Base-by-base conservation (phyloP, 2,329 filamentous ascomycete genomes). In the Exophiala calicioides region DNA sequence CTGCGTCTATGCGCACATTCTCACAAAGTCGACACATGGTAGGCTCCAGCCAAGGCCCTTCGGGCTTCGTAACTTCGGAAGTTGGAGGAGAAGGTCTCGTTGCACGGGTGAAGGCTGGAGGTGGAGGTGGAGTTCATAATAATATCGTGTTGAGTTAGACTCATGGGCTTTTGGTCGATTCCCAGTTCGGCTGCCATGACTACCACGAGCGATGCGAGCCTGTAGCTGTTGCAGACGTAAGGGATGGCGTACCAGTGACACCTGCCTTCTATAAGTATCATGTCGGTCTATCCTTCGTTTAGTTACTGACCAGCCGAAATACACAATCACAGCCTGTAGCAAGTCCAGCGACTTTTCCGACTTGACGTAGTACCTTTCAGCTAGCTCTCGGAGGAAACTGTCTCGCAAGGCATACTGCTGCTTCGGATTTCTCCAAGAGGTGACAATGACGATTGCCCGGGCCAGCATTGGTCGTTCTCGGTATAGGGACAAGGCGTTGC, bases 171-270 rank as follows among this genome's bases (percentile, higher is more conserved):
- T 21, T 52, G 48, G 18, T 35, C 35, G 37, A 52, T 44, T 10
- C 48, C 48, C 3, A 52, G 44, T 31, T 52, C 48, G 8, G 44
- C 26, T 1, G 61, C 70, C 26, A 63, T 71, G 3, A 76, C 78
- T 0, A 67, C 73, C 2, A 62, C 80, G 50, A 64, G 80, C 5
- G 77, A 81, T 47, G 75, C 76, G 5, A 72, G 77, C 24, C 48
- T 30, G 39, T 33, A 52, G n/a, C 35, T 39, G 18, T 47, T 36
- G 19, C 20, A 38, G 4, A 39, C 34, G 13, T 47, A 44, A 2
- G 43, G 44, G 16, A 19, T 19, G 13, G 48, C 29, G 33, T 52
- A 44, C 37, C 38, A 52, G 5, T 52, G 48, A 18, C 43, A 52
- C 47, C 47, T 50, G 15, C 21, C 26, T 27, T 30, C 21, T 10